phyloP scores from a whole-genome alignment of 1,139 yeast genomes.

The Trichomonascaceae sp. region DNA sequence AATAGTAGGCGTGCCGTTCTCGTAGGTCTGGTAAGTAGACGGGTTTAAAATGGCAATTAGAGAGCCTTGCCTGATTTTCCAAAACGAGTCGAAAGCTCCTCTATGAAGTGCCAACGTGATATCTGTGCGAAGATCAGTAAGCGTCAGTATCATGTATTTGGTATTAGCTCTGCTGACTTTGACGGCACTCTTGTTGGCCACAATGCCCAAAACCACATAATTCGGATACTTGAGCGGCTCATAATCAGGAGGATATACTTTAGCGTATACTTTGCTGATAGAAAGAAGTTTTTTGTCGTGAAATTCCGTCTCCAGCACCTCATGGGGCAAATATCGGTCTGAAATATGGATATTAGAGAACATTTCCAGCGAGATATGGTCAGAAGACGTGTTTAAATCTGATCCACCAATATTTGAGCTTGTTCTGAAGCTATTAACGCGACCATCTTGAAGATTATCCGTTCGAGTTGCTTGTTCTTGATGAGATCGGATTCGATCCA shows the following conservation, averaged over 20 bases:
- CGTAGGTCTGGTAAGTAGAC: slow-evolving; percentile 39
- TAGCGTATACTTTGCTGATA: slow-evolving; percentile 30
- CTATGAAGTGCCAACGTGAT: slow-evolving; percentile 62
- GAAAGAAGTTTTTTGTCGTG: slow-evolving; percentile 18
- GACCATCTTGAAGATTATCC: slow-evolving; percentile 8
- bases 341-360: slow-evolving; percentile 17
- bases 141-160: slow-evolving; percentile 54
- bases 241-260: slow-evolving; percentile 62
- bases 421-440: slow-evolving; percentile 12
- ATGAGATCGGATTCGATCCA: slow-evolving; percentile 4
- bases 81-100: slow-evolving; percentile 59
- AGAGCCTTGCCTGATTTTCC: slow-evolving; percentile 71
- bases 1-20: slow-evolving; percentile 39
- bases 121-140: slow-evolving; percentile 62
- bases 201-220: slow-evolving; percentile 68
- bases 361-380: slow-evolving; percentile 12
- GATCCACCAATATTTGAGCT: slow-evolving; percentile 7
- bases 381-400: not conserved
- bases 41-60: slow-evolving; percentile 75
- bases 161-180: slow-evolving; percentile 38
- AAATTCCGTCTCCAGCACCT: slow-evolving; percentile 14
- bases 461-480: slow-evolving; percentile 2
- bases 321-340: slow-evolving; percentile 13
- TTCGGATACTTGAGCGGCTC: slow-evolving; percentile 64
- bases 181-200: slow-evolving; percentile 53